These are phyloP conservation scores for Lathyrus sativus DNA, from an alignment of 306 rosid genomes.

Conservation along the genomic window DNA sequence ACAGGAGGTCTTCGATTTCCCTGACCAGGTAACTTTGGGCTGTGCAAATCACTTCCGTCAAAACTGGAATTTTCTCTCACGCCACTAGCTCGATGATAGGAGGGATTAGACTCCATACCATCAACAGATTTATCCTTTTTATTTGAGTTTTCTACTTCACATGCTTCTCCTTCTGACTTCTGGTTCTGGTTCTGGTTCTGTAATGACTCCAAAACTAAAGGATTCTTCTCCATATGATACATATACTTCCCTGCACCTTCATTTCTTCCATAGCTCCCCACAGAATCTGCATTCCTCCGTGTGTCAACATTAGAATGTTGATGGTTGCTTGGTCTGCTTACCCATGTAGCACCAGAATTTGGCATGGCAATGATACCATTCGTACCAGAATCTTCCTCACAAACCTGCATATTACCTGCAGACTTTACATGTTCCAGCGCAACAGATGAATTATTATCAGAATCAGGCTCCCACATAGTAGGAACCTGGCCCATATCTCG, in stretches of 20 bases:
- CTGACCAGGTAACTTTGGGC: slow-evolving; percentile 61
- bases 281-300: slow-evolving; percentile 71
- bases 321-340: slow-evolving; percentile 57
- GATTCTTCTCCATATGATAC: slow-evolving; percentile 61
- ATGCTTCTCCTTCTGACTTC: slow-evolving; percentile 53
- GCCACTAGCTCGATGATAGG: slow-evolving; percentile 47
- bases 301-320: slow-evolving; percentile 57
- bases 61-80: slow-evolving; percentile 55
- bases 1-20: slow-evolving; percentile 57
- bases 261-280: slow-evolving; percentile 57
- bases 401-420: slow-evolving; percentile 53
- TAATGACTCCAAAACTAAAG: slow-evolving; percentile 64
- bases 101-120: slow-evolving; percentile 42
- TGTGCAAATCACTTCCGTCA: slow-evolving; percentile 61
- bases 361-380: slow-evolving; percentile 48
- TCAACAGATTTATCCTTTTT: slow-evolving; percentile 55
- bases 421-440: slow-evolving; percentile 58
- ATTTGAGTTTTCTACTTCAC: slow-evolving; percentile 53
- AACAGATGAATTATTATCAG: slow-evolving; percentile 52
- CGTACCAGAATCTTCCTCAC: slow-evolving; percentile 55
- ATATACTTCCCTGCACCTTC: slow-evolving; percentile 59
- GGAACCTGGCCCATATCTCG: slow-evolving; percentile 52
- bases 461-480: slow-evolving; percentile 55
- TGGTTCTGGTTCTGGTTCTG: no score
- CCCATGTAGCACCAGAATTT: slow-evolving; percentile 62